phyloP scores from a whole-genome alignment of 2,329 filamentous ascomycete genomes.

The Annulohypoxylon truncatum region DNA sequence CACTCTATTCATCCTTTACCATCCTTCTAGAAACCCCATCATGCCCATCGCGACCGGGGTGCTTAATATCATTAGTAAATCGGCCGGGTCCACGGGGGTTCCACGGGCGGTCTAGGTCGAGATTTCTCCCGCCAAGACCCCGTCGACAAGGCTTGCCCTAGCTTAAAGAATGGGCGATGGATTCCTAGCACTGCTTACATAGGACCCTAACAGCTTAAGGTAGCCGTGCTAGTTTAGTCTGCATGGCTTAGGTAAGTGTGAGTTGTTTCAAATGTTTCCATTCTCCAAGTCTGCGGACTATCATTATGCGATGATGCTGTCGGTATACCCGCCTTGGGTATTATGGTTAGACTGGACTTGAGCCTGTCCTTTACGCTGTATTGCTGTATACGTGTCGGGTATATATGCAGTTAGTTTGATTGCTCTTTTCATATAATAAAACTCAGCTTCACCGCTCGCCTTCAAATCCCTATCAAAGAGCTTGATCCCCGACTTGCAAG shows the following conservation, averaged over 20 bases:
- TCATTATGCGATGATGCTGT: slow-evolving; percentile 2
- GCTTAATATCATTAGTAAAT: slow-evolving; percentile 20
- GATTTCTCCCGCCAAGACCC: slow-evolving; percentile 13
- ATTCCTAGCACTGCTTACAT: slow-evolving; percentile 5
- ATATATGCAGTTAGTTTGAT: background rate
- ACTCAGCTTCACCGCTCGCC: slow-evolving; percentile 10
- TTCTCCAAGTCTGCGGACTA: slow-evolving; percentile 2
- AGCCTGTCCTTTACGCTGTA: background rate
- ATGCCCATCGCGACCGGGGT: slow-evolving; percentile 20
- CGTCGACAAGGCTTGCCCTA: slow-evolving; percentile 19
- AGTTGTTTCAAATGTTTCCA: background rate
- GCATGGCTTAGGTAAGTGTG: slow-evolving; percentile 1
- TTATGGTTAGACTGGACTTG: background rate
- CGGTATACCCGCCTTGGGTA: background rate
- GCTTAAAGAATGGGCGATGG: slow-evolving; percentile 9
- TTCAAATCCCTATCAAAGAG: slow-evolving; percentile 11
- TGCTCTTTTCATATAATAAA: background rate
- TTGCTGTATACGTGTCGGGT: background rate
- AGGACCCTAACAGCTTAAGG: background rate
- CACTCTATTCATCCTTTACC: slow-evolving; percentile 13
- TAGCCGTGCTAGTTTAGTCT: slow-evolving; percentile 3
- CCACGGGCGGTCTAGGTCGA: background rate
- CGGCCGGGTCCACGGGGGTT: background rate
- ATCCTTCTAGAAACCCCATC: slow-evolving; percentile 28
- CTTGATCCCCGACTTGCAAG: background rate